These are phyloP conservation scores for Apiotrichum sp. DNA, from an alignment of 1,284 basidiomycete genomes.

Conservation along the genomic window DNA sequence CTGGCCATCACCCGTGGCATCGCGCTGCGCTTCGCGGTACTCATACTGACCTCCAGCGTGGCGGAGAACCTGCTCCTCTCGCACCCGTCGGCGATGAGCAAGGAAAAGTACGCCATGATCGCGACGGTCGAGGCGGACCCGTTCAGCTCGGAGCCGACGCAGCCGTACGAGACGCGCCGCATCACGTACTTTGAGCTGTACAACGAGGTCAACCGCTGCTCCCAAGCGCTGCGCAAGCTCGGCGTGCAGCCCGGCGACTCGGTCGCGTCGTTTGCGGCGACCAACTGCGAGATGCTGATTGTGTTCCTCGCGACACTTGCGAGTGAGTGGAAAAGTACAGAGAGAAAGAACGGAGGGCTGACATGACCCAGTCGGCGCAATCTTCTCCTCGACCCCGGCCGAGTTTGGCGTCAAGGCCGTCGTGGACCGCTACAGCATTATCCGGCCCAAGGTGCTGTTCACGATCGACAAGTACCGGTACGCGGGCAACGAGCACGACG, in stretches of 20 bases:
- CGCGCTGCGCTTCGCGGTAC: too few species aligned
- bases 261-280: constrained; percentile 15
- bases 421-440: constrained; percentile 25
- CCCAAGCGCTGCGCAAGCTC: constrained; percentile 13
- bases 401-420: constrained; percentile 27
- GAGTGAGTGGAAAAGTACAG: constrained; percentile 3
- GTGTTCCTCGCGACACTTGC: constrained; percentile 14
- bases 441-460: constrained; percentile 42
- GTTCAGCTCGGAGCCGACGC: constrained; percentile 1
- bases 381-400: constrained; percentile 25
- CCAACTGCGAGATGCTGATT: constrained; percentile 18
- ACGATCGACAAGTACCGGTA: constrained; percentile 41
- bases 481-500: constrained; percentile 30
- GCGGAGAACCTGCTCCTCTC: constrained; percentile 16
- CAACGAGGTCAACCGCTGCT: constrained; percentile 11
- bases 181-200: constrained; percentile 20
- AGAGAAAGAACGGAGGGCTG: too few species aligned
- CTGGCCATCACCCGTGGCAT: too few species aligned
- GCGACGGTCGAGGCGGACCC: constrained; percentile 18
- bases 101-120: constrained; percentile 14
- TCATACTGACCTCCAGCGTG: constrained; percentile 11
- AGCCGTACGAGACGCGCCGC: constrained; percentile 17
- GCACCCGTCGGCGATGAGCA: constrained; percentile 13
- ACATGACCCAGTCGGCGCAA: constrained; percentile 15
- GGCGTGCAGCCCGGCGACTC: constrained; percentile 15